Evolutionary conservation across 2,329 filamentous ascomycete species (phyloP).

Genomic region (Phaeosphaeria sp.): DNA sequence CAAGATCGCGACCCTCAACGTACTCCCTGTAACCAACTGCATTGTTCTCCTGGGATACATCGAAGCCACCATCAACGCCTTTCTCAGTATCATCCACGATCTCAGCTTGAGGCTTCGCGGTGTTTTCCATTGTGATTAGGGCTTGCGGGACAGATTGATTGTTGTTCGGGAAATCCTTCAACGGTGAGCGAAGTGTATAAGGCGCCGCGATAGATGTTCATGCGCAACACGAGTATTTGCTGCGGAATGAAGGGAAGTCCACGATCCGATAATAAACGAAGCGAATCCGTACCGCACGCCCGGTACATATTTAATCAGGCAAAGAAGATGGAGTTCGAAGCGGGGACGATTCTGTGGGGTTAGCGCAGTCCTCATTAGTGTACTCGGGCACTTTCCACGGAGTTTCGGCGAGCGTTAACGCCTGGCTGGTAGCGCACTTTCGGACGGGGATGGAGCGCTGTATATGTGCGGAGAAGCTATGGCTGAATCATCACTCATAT

Average conservation of each 20-base stretch:
- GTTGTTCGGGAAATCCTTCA: not conserved
- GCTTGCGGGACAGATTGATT: not conserved
- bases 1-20: conserved; percentile 14
- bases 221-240: not conserved
- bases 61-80: not conserved
- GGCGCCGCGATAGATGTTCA: not conserved
- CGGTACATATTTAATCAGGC: not conserved
- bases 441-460: conserved; percentile 77
- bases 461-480: conserved; percentile 61
- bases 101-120: conserved; percentile 1
- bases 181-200: not conserved
- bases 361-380: not conserved
- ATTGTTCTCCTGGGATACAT: conserved; percentile 6
- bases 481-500: too few relatives aligned
- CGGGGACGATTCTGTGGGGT: not conserved
- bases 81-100: not conserved
- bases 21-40: conserved; percentile 28
- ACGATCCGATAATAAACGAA: not conserved
- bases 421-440: not conserved
- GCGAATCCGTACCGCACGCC: not conserved
- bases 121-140: not conserved
- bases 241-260: not conserved
- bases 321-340: not conserved
- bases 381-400: not conserved
- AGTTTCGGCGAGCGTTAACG: not conserved